Evolutionary conservation across 169 alveolate genomes (phyloP).

Genomic region (Plasmodium relictum): DNA sequence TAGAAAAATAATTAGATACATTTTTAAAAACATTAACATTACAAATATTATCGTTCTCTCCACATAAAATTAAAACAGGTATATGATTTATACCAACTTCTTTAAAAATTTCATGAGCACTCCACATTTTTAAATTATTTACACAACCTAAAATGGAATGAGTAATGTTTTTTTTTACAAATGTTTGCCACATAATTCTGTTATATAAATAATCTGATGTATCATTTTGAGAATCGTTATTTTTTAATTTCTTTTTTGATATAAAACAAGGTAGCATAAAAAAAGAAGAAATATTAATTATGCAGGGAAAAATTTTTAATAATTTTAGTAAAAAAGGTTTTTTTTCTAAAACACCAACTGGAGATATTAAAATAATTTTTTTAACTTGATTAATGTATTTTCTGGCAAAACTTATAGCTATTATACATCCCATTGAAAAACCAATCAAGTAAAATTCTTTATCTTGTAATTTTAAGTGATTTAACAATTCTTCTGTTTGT

Average conservation of each 20-base stretch:
- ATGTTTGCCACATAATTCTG: constrained; percentile 84
- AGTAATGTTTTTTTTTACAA: constrained; percentile 81
- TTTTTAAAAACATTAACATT: constrained; percentile 54
- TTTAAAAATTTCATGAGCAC: constrained; percentile 78
- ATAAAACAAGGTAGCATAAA: constrained; percentile 67
- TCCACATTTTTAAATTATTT: constrained; percentile 87
- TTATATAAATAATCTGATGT: constrained; percentile 75
- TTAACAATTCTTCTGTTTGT: constrained; percentile 85
- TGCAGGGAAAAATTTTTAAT: constrained; percentile 80
- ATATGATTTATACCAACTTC: constrained; percentile 77
- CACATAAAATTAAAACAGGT: constrained; percentile 64
- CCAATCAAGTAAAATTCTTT: constrained; percentile 83
- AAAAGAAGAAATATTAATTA: constrained; percentile 76
- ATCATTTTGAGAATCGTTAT: constrained; percentile 28
- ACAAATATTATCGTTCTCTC: constrained; percentile 74
- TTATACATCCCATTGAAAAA: constrained; percentile 86
- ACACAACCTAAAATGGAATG: constrained; percentile 82
- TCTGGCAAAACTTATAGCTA: constrained; percentile 85
- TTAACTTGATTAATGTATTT: constrained; percentile 84
- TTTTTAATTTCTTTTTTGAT: constrained; percentile 49
- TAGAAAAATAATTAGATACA: constrained; percentile 36
- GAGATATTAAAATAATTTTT: constrained; percentile 83
- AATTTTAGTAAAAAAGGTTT: constrained; percentile 77
- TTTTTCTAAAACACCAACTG: constrained; percentile 85
- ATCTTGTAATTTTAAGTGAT: constrained; percentile 74